A percentile compares a stretch with the other conserved stretches of the same genome.
These are phyloP conservation scores for Populus nigra DNA, from an alignment of 345 rosid species.

Conservation along the genomic window DNA sequence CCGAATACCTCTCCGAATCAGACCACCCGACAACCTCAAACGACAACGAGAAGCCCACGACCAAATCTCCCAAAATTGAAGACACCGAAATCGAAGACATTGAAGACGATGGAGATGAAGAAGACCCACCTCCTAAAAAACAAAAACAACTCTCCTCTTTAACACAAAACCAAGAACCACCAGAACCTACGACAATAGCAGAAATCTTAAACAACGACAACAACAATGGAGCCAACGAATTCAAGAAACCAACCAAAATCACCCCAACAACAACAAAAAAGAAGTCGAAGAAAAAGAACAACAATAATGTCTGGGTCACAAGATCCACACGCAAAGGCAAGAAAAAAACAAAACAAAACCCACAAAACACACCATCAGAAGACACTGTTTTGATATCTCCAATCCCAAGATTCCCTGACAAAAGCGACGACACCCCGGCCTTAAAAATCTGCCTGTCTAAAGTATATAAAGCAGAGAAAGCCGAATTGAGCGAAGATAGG, in stretches of 20 bases:
- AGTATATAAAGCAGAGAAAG: constrained; percentile 95
- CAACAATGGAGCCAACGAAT: constrained; percentile 6
- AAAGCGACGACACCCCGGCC: constrained; percentile 68
- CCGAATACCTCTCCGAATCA: constrained; percentile 63
- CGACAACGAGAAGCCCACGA: constrained; percentile 49
- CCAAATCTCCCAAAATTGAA: constrained; percentile 38
- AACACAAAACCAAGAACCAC: constrained; percentile 13
- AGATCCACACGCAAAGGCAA: constrained; percentile 88
- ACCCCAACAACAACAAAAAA: constrained; percentile 32
- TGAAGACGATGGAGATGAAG: constrained; percentile 47
- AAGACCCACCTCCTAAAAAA: constrained; percentile 57
- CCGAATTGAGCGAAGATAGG: constrained; percentile 81
- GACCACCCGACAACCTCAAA: constrained; percentile 64
- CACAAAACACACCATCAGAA: constrained; percentile 52
- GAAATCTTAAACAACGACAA: constrained; percentile 10
- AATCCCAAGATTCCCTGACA: constrained; percentile 73
- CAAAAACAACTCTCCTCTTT: constrained; percentile 57
- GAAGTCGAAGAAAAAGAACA: constrained; percentile 82
- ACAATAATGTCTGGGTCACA: constrained; percentile 77
- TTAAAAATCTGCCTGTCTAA: constrained; percentile 72
- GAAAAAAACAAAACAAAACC: constrained; percentile 70
- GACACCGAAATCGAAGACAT: constrained; percentile 50
- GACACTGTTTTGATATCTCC: constrained; percentile 77
- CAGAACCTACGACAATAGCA: neutral
- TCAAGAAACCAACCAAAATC: constrained; percentile 8